Base-by-base conservation (phyloP, 305 asterid species). In the Solanum hybrid region DNA sequence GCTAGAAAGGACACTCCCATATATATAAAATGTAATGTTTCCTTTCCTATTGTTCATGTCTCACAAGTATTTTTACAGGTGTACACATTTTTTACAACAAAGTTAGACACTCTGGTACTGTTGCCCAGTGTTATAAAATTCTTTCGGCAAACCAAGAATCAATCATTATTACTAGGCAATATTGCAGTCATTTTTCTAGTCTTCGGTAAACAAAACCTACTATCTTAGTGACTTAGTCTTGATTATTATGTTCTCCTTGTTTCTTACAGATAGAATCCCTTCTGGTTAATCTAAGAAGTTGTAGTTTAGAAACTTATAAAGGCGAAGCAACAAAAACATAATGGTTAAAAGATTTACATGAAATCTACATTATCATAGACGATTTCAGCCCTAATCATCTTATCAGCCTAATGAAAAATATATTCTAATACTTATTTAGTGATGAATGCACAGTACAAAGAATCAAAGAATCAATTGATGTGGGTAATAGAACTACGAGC, bases 111-210 rank as follows among this genome's bases (percentile, higher is more conserved):
- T 84, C 87, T 96, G 28, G 95, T 94, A 89, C 95, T 95, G 93
- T 94, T 96, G 90, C 98, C 97, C 37, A 94, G 94, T 91, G 95
- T 96, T 92, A 89, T 95, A 64, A 92, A 89, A 13, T 94, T 95
- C 89, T 95, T 96, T 86, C 91, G 71, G 61, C 91, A 94, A 92
- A 90, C 93, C 37, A 89, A 90, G 92, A 90, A 90, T 88, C 95
- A 86, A 84, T 93, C 96, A 4, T 90, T 91, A 92, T 94, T 97
- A 40, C 97, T 98, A 77, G 95, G 95, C 89, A 92, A 91, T 83
- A 95, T 96, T 90, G 95, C 96, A 86, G 91, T 96, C 89, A 92
- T 95, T 61, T 95, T 96, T 92, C 90, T 96, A 92, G 98, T 98
- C 90, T 96, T 95, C 71, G 96, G 98, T 96, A 95, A 89, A 87